Conservation (phyloP, 345 rosid species). For the Salix suchowensis region DNA sequence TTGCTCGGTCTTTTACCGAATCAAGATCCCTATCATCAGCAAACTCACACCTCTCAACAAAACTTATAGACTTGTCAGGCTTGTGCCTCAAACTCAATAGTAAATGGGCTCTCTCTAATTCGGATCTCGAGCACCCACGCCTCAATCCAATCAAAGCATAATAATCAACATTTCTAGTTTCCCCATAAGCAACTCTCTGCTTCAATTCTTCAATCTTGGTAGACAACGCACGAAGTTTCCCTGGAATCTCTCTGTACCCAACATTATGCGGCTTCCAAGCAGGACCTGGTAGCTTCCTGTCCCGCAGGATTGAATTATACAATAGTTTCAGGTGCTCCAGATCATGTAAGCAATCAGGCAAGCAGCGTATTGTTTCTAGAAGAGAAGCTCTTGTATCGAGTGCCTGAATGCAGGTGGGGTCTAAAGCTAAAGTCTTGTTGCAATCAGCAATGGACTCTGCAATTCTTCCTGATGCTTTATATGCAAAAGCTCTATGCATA, state of each 20-base stretch:
- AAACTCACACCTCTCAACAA: constrained; percentile 76
- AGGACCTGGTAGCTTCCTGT: constrained; percentile 90
- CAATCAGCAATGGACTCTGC: constrained; percentile 91
- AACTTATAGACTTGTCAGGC: constrained; percentile 68
- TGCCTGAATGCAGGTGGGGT: constrained; percentile 81
- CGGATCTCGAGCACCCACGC: constrained; percentile 85
- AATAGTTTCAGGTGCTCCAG: constrained; percentile 86
- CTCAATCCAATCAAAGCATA: constrained; percentile 74
- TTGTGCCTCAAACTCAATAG: constrained; percentile 68
- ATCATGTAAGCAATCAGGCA: constrained; percentile 86
- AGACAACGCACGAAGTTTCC: constrained; percentile 62
- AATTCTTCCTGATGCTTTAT: constrained; percentile 62
- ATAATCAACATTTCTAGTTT: constrained; percentile 75
- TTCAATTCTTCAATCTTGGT: constrained; percentile 60
- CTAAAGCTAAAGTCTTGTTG: constrained; percentile 78
- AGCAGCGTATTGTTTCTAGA: constrained; percentile 71
- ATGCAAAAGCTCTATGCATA: constrained; percentile 76
- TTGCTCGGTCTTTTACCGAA: constrained; percentile 65
- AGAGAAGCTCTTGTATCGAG: constrained; percentile 81
- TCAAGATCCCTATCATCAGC: constrained; percentile 62
- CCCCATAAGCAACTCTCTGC: constrained; percentile 71
- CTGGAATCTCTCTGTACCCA: constrained; percentile 81
- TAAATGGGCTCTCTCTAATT: constrained; percentile 81
- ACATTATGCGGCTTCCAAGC: constrained; percentile 88
- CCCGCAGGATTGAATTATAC: constrained; percentile 78